Evolutionary conservation across 75 land plant genomes (phyloP).

Genomic region (Larix kaempferi): DNA sequence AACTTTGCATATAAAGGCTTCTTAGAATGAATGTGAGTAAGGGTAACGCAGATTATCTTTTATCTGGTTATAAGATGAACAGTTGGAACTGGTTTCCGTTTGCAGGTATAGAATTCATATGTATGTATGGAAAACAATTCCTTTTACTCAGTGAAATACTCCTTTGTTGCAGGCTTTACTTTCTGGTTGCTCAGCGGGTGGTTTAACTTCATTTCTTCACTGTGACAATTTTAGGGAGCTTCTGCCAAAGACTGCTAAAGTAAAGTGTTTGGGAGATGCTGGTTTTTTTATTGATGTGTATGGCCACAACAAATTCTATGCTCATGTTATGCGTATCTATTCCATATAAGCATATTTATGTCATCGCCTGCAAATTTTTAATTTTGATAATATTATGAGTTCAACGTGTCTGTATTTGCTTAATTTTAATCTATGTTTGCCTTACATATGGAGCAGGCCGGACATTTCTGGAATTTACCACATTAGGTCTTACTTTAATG

Average conservation of each 20-base stretch:
- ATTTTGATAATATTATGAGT: neutral
- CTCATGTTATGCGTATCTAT: neutral
- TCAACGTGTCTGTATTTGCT: neutral
- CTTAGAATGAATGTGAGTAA: neutral
- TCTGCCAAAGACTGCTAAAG: constrained; percentile 46
- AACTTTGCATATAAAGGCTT: neutral
- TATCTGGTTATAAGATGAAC: neutral
- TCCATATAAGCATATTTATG: neutral
- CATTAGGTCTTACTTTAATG: constrained; percentile 35
- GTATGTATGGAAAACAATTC: neutral
- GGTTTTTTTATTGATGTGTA: constrained; percentile 87
- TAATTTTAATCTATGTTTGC: neutral
- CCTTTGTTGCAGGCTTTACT: constrained; percentile 69
- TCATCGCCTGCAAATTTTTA: neutral
- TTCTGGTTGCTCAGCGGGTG: constrained; percentile 98
- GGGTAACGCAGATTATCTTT: neutral
- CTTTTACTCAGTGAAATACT: neutral
- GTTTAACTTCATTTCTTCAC: constrained; percentile 76
- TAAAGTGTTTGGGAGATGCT: constrained; percentile 89
- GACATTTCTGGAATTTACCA: constrained; percentile 38
- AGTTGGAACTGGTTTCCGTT: neutral
- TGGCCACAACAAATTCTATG: constrained; percentile 2
- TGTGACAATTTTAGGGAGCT: constrained; percentile 54
- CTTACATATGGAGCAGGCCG: constrained; percentile 18
- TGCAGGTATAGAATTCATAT: neutral